These are phyloP conservation scores for Orbilia quercus DNA, from an alignment of 2,329 filamentous ascomycete species.

Conservation along the genomic window DNA sequence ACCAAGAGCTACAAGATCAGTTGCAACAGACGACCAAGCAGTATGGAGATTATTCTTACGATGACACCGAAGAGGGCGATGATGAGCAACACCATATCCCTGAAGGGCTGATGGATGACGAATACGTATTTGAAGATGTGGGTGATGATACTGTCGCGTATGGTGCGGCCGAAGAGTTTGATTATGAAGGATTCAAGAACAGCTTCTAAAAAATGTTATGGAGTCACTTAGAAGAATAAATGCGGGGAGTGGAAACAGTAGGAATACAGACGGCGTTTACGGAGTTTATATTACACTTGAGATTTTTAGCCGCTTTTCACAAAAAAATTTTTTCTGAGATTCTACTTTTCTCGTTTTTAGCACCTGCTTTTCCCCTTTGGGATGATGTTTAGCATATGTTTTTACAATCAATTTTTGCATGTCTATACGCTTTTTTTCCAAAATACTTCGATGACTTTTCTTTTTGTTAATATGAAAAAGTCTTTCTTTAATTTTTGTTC, in stretches of 20 bases:
- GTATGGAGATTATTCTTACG: slow-evolving; percentile 25
- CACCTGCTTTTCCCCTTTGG: background rate
- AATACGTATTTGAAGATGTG: slow-evolving; percentile 42
- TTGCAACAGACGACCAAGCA: slow-evolving; percentile 26
- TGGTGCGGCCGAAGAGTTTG: slow-evolving; percentile 31
- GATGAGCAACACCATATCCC: slow-evolving; percentile 28
- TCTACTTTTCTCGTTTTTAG: background rate
- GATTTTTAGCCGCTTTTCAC: no score
- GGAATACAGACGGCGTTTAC: background rate
- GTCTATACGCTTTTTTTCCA: background rate
- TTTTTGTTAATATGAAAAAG: slow-evolving; percentile 14
- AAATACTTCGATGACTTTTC: slow-evolving; percentile 15
- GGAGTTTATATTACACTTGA: slow-evolving; percentile 8
- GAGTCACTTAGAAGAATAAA: background rate
- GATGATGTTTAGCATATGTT: slow-evolving; percentile 4
- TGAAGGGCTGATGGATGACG: slow-evolving; percentile 28
- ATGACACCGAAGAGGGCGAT: slow-evolving; percentile 10
- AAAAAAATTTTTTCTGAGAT: no score
- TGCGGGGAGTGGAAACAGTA: background rate
- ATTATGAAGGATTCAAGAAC: slow-evolving; percentile 41
- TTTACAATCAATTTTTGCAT: slow-evolving; percentile 2
- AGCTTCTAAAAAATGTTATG: slow-evolving; percentile 10
- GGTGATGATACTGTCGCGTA: slow-evolving; percentile 23
- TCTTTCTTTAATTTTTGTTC: slow-evolving; percentile 3
- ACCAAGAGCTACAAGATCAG: slow-evolving; percentile 20